Percentiles rank a stretch among this genome's conserved stretches.
phyloP scores from a whole-genome alignment of 305 asterid species.

The Fraxinus albicans region DNA sequence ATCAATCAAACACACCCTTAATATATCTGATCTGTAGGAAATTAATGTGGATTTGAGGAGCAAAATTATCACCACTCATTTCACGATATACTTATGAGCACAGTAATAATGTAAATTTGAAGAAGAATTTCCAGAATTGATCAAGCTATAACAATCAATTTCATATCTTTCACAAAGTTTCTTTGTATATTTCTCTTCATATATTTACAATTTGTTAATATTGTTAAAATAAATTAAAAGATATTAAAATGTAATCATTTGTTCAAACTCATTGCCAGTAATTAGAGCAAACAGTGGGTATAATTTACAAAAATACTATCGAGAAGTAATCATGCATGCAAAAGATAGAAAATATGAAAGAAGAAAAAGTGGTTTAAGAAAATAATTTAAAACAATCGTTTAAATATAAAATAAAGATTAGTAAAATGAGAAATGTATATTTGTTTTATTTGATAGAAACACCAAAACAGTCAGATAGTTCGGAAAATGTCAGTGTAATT shows the following conservation, averaged over 20 bases:
- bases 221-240: neutral
- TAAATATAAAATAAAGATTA: neutral
- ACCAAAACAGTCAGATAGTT: neutral
- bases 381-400: neutral
- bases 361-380: neutral
- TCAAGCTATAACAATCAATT: neutral
- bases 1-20: too few species aligned
- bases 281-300: neutral
- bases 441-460: neutral
- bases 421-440: neutral
- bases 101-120: neutral
- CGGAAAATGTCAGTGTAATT: neutral
- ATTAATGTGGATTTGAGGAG: neutral
- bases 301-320: neutral
- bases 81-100: neutral
- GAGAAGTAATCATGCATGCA: neutral
- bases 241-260: neutral
- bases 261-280: neutral
- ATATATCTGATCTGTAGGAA: neutral
- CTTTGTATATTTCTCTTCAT: neutral
- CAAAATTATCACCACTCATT: neutral
- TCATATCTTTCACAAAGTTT: neutral
- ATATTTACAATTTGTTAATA: neutral
- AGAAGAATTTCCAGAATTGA: neutral
- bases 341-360: neutral